Evolutionary conservation across 345 rosid genomes (phyloP).

Genomic region (Bruguiera gymnorhiza): DNA sequence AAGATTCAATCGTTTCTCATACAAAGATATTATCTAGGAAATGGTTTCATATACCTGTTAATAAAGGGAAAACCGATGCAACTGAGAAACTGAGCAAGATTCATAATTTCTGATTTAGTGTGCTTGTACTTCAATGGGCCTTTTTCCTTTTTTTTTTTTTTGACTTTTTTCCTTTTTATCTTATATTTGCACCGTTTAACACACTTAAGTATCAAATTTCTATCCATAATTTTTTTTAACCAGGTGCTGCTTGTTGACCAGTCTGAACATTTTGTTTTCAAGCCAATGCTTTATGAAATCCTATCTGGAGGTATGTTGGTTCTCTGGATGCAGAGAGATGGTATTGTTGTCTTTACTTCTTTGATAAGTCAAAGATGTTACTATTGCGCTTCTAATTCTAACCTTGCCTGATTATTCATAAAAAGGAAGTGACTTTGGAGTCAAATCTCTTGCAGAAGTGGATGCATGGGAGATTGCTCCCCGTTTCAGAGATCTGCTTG

Average conservation of each 20-base stretch:
- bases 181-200: neutral
- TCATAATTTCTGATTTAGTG: too few relatives aligned
- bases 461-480: constrained; percentile 99
- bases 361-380: neutral
- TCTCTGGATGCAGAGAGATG: neutral
- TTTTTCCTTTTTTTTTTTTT: neutral
- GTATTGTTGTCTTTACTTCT: neutral
- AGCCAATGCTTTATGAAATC: constrained; percentile 93
- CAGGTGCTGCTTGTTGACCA: constrained; percentile 94
- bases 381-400: neutral
- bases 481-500: constrained; percentile 77
- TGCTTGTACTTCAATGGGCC: too few relatives aligned
- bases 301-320: constrained; percentile 71
- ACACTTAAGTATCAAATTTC: neutral
- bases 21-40: too few relatives aligned
- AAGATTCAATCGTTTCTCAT: too few relatives aligned
- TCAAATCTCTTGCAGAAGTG: constrained; percentile 56
- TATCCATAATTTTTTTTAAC: constrained; percentile 11
- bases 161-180: neutral
- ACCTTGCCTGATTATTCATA: too few relatives aligned
- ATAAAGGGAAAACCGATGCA: too few relatives aligned
- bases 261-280: constrained; percentile 90
- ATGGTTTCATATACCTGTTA: too few relatives aligned
- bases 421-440: neutral
- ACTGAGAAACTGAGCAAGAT: too few relatives aligned